These are phyloP conservation scores for Daldinia decipiens DNA, from an alignment of 495 filamentous ascomycete genomes.

Conservation along the genomic window DNA sequence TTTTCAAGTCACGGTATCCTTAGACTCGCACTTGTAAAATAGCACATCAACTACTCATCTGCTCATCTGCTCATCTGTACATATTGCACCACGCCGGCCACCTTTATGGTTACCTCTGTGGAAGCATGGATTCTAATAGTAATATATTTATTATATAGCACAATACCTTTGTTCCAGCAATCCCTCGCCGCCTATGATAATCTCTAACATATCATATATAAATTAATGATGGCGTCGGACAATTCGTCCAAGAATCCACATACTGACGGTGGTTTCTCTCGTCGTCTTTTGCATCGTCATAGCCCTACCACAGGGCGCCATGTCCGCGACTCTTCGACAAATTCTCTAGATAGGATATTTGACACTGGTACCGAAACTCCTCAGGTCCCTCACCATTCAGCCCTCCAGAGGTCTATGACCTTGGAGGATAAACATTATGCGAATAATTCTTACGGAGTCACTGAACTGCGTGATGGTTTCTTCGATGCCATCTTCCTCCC, in stretches of 20 bases:
- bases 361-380: slow-evolving; percentile 41
- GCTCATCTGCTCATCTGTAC: background rate
- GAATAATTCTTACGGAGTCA: slow-evolving; percentile 59
- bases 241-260: background rate
- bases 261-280: slow-evolving; percentile 21
- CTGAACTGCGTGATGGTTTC: slow-evolving; percentile 67
- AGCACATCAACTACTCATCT: background rate
- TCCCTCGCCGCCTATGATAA: background rate
- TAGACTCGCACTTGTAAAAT: background rate
- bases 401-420: slow-evolving; percentile 33
- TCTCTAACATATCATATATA: background rate
- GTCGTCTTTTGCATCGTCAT: slow-evolving; percentile 35
- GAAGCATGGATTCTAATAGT: slow-evolving; percentile 1
- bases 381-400: slow-evolving; percentile 7
- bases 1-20: background rate
- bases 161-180: background rate
- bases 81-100: background rate
- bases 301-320: slow-evolving; percentile 17
- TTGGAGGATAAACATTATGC: slow-evolving; percentile 43
- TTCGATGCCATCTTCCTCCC: slow-evolving; percentile 67
- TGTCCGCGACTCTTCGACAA: slow-evolving; percentile 39
- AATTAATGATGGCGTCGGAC: slow-evolving; percentile 18
- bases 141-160: background rate
- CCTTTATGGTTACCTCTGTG: background rate
- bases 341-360: slow-evolving; percentile 43